Percentiles rank a stretch among this genome's conserved stretches.
These are phyloP conservation scores for Podaxis sp. DNA, from an alignment of 768 basidiomycete species.

Conservation along the genomic window DNA sequence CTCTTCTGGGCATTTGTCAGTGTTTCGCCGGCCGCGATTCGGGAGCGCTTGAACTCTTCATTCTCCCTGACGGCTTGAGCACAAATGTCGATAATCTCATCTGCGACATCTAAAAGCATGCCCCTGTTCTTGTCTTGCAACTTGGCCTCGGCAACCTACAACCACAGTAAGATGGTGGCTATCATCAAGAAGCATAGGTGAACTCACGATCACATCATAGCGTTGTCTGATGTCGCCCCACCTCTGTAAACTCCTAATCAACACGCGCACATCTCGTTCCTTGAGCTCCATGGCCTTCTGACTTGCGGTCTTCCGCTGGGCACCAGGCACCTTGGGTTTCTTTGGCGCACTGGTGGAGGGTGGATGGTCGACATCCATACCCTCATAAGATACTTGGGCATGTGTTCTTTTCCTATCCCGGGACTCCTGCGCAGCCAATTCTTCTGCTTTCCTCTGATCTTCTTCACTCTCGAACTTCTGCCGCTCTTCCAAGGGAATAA, in stretches of 20 bases:
- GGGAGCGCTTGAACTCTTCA: constrained; percentile 75
- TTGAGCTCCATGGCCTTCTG: constrained; percentile 97
- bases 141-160: constrained; percentile 83
- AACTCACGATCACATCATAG: constrained; percentile 89
- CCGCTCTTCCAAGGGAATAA: constrained; percentile 92
- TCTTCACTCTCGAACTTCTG: constrained; percentile 77
- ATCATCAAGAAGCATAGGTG: constrained; percentile 5
- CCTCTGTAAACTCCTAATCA: constrained; percentile 92
- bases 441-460: constrained; percentile 70
- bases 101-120: constrained; percentile 87
- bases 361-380: constrained; percentile 88
- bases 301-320: constrained; percentile 84
- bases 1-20: constrained; percentile 93
- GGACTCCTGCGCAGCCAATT: constrained; percentile 64
- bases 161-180: constrained; percentile 8
- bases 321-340: constrained; percentile 71
- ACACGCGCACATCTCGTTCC: constrained; percentile 93
- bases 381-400: constrained; percentile 87
- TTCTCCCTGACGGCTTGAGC: constrained; percentile 80
- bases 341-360: constrained; percentile 60
- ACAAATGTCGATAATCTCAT: constrained; percentile 90
- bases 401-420: constrained; percentile 81
- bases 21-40: constrained; percentile 81
- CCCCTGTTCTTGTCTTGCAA: constrained; percentile 92
- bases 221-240: constrained; percentile 98